Conservation (phyloP, 805 yeast species). For the Candida cerambycidarum region DNA sequence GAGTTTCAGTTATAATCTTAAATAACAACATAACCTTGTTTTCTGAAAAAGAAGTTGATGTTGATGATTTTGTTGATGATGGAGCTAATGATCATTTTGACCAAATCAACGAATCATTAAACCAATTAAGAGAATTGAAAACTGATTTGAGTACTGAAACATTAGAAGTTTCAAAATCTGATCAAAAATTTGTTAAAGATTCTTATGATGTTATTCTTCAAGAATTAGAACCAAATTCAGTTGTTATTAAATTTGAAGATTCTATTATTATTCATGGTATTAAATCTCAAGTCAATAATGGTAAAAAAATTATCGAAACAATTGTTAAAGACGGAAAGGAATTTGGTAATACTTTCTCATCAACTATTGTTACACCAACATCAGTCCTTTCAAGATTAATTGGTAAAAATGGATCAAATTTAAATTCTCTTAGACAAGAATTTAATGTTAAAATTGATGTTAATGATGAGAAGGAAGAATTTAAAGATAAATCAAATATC, state of each 20-base stretch:
- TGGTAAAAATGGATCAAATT: slow-evolving; percentile 83
- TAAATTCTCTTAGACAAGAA: slow-evolving; percentile 67
- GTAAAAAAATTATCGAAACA: slow-evolving; percentile 50
- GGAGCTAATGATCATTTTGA: slow-evolving; percentile 64
- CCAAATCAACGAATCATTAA: slow-evolving; percentile 54
- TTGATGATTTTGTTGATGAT: slow-evolving; percentile 58
- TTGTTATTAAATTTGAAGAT: slow-evolving; percentile 37
- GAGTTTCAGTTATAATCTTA: slow-evolving; percentile 60
- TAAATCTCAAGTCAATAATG: slow-evolving; percentile 57
- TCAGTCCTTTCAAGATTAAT: slow-evolving; percentile 73
- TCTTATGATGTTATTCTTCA: slow-evolving; percentile 50
- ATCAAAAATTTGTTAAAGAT: slow-evolving; percentile 59
- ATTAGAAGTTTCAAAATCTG: slow-evolving; percentile 50
- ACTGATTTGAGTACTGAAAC: slow-evolving; percentile 49
- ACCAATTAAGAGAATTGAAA: slow-evolving; percentile 58
- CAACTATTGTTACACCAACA: slow-evolving; percentile 62
- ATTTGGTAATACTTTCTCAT: slow-evolving; percentile 44
- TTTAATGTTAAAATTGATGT: slow-evolving; percentile 78
- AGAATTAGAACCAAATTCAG: slow-evolving; percentile 38
- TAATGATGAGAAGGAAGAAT: slow-evolving; percentile 40
- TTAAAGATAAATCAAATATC: slow-evolving; percentile 45
- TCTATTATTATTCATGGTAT: slow-evolving; percentile 71
- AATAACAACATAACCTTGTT: slow-evolving; percentile 57
- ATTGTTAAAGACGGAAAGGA: slow-evolving; percentile 57
- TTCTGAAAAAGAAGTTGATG: slow-evolving; percentile 37